Conservation (phyloP, 345 rosid species). For the Camelina sativa region DNA sequence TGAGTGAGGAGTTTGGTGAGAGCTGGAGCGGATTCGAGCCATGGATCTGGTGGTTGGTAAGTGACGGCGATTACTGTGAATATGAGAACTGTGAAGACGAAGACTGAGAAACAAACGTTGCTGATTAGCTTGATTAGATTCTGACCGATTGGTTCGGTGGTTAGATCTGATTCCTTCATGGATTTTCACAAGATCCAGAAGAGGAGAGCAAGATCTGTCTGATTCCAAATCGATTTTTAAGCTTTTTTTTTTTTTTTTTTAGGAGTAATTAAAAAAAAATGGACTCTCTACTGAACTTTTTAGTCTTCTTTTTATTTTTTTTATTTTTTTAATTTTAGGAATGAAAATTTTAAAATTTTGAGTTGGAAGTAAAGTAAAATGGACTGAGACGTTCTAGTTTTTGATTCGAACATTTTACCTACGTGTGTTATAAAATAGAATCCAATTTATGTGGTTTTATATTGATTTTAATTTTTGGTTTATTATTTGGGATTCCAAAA, state of each 20-base stretch:
- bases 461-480: too few relatives aligned
- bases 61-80: slow-evolving; percentile 86
- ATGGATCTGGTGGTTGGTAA: slow-evolving; percentile 96
- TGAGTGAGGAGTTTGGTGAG: slow-evolving; percentile 73
- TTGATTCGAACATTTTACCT: background rate
- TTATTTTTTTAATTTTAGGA: background rate
- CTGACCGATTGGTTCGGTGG: slow-evolving; percentile 77
- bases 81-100: slow-evolving; percentile 80
- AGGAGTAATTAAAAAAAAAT: background rate
- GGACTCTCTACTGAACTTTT: background rate
- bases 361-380: background rate
- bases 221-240: background rate
- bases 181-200: slow-evolving; percentile 27
- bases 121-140: slow-evolving; percentile 78
- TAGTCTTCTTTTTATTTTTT: background rate
- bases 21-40: slow-evolving; percentile 92
- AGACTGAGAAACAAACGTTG: slow-evolving; percentile 93
- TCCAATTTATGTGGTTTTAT: too few relatives aligned
- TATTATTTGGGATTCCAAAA: too few relatives aligned
- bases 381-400: background rate
- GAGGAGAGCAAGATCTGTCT: slow-evolving; percentile 8
- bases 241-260: background rate
- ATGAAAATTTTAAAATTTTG: background rate
- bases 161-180: slow-evolving; percentile 73
- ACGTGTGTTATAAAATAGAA: background rate